phyloP scores from a whole-genome alignment of 768 basidiomycete species.

The Suillus spraguei region DNA sequence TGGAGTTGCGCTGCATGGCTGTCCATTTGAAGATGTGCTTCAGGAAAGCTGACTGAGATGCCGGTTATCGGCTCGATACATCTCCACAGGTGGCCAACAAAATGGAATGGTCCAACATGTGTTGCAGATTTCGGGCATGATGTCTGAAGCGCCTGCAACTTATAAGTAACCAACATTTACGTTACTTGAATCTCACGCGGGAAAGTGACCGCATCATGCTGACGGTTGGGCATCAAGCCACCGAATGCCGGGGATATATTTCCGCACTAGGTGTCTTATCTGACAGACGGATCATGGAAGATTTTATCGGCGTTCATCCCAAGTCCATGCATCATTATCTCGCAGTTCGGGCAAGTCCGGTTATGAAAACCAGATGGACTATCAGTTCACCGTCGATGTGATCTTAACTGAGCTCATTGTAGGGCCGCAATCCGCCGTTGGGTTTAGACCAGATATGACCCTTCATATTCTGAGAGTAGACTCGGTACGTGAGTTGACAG shows the following conservation, averaged over 20 bases:
- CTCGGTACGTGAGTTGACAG: not conserved
- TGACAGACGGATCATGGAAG: not conserved
- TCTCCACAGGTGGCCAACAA: not conserved
- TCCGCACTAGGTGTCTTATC: not conserved
- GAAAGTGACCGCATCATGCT: not conserved
- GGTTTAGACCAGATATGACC: not conserved
- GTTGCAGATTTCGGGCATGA: not conserved
- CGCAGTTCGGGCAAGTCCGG: not conserved
- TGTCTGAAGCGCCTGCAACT: not conserved
- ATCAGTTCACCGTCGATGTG: conserved; percentile 1
- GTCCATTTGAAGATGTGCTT: not conserved
- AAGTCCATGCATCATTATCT: not conserved
- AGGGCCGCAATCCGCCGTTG: not conserved
- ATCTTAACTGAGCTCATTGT: not conserved
- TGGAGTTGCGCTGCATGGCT: not conserved
- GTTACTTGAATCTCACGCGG: not conserved
- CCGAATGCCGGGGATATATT: not conserved
- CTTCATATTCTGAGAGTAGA: not conserved
- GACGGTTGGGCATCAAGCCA: not conserved
- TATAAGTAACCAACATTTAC: not conserved
- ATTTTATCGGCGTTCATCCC: not conserved
- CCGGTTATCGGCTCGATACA: not conserved
- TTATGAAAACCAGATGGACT: not conserved
- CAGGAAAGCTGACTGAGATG: not conserved
- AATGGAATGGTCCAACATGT: not conserved